Evolutionary conservation across 176 grass and related monocot species (phyloP).

Genomic region (Aegilops longissima): DNA sequence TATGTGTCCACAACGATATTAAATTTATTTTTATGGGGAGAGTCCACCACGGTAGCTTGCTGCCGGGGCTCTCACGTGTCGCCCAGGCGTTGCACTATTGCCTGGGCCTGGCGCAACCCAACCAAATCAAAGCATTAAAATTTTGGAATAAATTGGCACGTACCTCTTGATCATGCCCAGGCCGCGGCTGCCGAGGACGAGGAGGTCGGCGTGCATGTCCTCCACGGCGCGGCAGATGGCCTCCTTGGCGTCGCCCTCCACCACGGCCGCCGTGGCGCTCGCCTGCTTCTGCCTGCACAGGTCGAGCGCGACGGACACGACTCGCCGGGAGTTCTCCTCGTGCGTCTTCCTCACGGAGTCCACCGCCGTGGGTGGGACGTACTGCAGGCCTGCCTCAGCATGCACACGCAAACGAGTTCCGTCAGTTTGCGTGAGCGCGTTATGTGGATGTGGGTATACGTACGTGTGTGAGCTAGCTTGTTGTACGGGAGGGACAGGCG

Average conservation of each 20-base stretch:
- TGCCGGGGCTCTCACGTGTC: neutral
- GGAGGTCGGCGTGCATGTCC: slow-evolving; percentile 55
- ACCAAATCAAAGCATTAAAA: neutral
- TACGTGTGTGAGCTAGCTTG: no score
- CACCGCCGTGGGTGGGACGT: slow-evolving; percentile 35
- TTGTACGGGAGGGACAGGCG: neutral
- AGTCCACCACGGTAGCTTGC: no score
- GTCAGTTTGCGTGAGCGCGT: neutral
- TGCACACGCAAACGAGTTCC: neutral
- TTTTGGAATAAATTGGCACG: neutral
- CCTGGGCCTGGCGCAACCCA: neutral
- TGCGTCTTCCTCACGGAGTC: slow-evolving; percentile 57
- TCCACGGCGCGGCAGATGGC: slow-evolving; percentile 66
- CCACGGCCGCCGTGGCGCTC: slow-evolving; percentile 38
- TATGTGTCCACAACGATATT: slow-evolving; percentile 46
- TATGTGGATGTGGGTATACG: no score
- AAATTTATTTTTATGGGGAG: slow-evolving; percentile 43
- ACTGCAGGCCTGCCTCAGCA: slow-evolving; percentile 9
- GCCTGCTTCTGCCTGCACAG: slow-evolving; percentile 52
- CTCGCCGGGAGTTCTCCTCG: slow-evolving; percentile 50
- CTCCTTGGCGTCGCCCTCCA: slow-evolving; percentile 85
- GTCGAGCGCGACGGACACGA: slow-evolving; percentile 43
- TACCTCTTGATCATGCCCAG: slow-evolving; percentile 76
- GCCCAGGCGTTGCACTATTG: neutral
- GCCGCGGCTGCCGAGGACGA: slow-evolving; percentile 74